Base-by-base conservation (phyloP, 345 rosid species). In the Hibiscus trionum region DNA sequence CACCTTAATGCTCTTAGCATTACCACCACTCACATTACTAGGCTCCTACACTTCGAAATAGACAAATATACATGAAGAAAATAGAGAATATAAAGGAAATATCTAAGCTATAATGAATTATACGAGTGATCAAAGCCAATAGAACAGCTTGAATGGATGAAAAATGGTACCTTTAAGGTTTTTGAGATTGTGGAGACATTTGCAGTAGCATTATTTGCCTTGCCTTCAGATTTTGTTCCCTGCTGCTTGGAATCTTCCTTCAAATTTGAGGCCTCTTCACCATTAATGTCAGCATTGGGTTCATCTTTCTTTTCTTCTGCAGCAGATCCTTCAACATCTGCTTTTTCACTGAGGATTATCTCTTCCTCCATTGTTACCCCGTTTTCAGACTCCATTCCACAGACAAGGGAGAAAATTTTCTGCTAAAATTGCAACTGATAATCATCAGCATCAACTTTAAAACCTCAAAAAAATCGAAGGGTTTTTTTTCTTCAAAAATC, bases 361-460 rank as follows among this genome's bases (percentile, higher is more conserved):
- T 74, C 79, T 52, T 86, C 86, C 69, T 78, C 86, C 79, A 75
- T 24, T 7, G 31, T 53, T 59, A 76, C 74, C 26, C 75, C 80
- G 29, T 76, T 82, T 77, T 82, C 93, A 59, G 90, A 78, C 62
- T 85, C 96, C 98, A 94, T 94, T 50, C 53, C 15, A 2, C 16
- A 9, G 71, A 24, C 46, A 68, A 47, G 55, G 31, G 50, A 12
- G 69, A 4, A 50, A 50, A 14, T 50, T 44, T 73, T 47, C 16
- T 7, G 71, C 35, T 16, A 71, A 68, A 80, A 35, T 72, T 47
- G 39, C 61, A 76, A 73, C 31, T 52, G 55, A 53, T 17, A 33
- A 35, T 7, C 70, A 55, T 46, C 58, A 66, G 42, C 57, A 46
- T 50, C 24, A 19, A 31, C 67, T 57, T 21, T 47, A 50, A 47